Evolutionary conservation across 2,329 filamentous ascomycete species (phyloP).

Genomic region (Pseudocercospora crystallina): DNA sequence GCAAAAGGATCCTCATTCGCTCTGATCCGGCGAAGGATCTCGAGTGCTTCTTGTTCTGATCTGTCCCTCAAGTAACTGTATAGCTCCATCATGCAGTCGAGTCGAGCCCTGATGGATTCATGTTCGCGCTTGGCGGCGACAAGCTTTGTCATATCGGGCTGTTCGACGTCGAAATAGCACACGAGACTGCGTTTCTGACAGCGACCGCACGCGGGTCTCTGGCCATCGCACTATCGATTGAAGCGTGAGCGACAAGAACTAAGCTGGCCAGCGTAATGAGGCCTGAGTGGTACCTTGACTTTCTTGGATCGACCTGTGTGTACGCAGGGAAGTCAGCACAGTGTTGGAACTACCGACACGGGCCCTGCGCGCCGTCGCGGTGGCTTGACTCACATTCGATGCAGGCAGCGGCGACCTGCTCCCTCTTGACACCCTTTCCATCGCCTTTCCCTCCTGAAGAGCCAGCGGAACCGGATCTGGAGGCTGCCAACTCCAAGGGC

Average conservation of each 20-base stretch:
- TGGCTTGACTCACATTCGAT: slow-evolving; percentile 1
- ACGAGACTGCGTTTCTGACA: slow-evolving; percentile 5
- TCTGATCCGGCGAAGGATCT: slow-evolving; percentile 6
- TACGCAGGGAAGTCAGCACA: no score
- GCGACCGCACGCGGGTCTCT: slow-evolving; percentile 5
- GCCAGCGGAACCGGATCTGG: no score
- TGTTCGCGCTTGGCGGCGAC: slow-evolving; percentile 7
- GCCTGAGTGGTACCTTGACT: slow-evolving; percentile 6
- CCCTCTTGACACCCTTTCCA: slow-evolving; percentile 7
- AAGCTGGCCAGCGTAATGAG: neutral
- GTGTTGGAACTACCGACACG: no score
- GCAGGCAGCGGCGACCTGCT: slow-evolving; percentile 10
- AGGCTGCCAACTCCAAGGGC: no score
- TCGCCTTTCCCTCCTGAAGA: neutral
- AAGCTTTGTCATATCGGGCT: slow-evolving; percentile 7
- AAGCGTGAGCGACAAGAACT: neutral
- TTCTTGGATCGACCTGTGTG: slow-evolving; percentile 3
- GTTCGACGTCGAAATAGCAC: slow-evolving; percentile 9
- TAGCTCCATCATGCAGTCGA: slow-evolving; percentile 7
- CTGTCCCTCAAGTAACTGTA: slow-evolving; percentile 4
- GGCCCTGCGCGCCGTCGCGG: no score
- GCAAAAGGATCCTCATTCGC: slow-evolving; percentile 8
- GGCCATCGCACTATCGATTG: slow-evolving; percentile 5
- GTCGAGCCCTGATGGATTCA: slow-evolving; percentile 3
- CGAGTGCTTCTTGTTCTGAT: slow-evolving; percentile 2